Evolutionary conservation across 306 rosid genomes (phyloP).

Genomic region (Dryas drummondii): DNA sequence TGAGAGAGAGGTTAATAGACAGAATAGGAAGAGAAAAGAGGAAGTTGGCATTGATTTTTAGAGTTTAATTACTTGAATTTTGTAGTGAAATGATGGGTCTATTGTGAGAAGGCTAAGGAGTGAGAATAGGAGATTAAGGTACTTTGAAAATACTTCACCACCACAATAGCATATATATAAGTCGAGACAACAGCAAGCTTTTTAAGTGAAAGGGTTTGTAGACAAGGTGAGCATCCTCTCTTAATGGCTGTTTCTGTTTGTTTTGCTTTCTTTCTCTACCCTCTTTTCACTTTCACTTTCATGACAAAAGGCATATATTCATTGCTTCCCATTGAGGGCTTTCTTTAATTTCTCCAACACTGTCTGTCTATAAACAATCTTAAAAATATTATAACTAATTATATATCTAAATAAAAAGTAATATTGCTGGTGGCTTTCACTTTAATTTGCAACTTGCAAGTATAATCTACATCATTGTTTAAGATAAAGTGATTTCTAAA

Average conservation of each 20-base stretch:
- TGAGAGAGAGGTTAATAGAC: constrained; percentile 26
- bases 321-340: constrained; percentile 67
- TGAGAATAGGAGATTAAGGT: background rate
- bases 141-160: constrained; percentile 4
- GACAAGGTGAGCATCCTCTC: background rate
- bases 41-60: constrained; percentile 44
- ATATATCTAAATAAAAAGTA: too few relatives aligned
- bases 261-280: constrained; percentile 29
- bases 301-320: constrained; percentile 62
- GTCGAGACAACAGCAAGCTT: constrained; percentile 34
- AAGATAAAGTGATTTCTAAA: constrained; percentile 26
- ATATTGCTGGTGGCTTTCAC: constrained; percentile 18
- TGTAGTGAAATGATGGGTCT: too few relatives aligned
- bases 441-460: constrained; percentile 12
- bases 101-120: background rate
- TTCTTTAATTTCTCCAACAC: constrained; percentile 30
- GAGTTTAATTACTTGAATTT: background rate
- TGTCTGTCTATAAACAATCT: background rate
- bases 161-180: background rate
- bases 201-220: constrained; percentile 6
- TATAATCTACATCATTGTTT: constrained; percentile 17
- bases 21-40: constrained; percentile 32
- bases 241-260: constrained; percentile 27
- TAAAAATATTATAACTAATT: background rate
- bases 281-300: constrained; percentile 53